Base-by-base conservation (phyloP, 2,329 filamentous ascomycete genomes). In the Aspergillus ustus region DNA sequence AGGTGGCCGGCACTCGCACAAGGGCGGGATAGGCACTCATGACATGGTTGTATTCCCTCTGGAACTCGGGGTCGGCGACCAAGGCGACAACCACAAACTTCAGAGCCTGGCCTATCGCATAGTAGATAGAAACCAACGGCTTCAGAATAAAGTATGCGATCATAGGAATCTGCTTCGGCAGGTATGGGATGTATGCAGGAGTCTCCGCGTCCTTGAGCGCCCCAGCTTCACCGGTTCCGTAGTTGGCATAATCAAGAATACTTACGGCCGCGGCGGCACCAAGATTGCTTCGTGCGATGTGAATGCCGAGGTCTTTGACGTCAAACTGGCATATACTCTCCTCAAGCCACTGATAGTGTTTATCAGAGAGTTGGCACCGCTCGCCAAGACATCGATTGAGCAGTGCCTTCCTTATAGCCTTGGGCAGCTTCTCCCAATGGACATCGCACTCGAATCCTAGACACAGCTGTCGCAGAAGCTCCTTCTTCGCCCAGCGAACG, bases 31-130 rank as follows among this genome's bases (percentile, higher is more conserved):
- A 75, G 20, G 66, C 56, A 49, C 71, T 69, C 55, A 82, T 74
- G 52, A 80, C 77, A 67, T 80, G 80, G 60, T 80, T 76, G 50
- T 84, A 73, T 58, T 85, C 83, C 62, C 82, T 73, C 63, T 84
- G 80, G 62, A 81, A 83, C 64, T 85, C 83, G 0, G 81, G 78
- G 65, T 85, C 83, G 2, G 83, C 83, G 64, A 84, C 77, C 20
- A 82, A 72, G 11, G 83, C 80, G 48, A 84, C 77, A 7, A 82
- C 72, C 37, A 82, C 72, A 65, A 84, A 83, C 57, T 84, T 85
- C 62, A 81, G 70, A 58, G 76, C 73, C 2, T 75, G 71, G 1
- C 81, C 80, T 1, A 80, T 45, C 3, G 70, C 71, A 57, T 83
- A 80, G 63, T 83, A 83, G 1, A 78, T 31, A 22, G 75, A 77